phyloP scores from a whole-genome alignment of 305 asterid species.

The Fraxinus latifolia region DNA sequence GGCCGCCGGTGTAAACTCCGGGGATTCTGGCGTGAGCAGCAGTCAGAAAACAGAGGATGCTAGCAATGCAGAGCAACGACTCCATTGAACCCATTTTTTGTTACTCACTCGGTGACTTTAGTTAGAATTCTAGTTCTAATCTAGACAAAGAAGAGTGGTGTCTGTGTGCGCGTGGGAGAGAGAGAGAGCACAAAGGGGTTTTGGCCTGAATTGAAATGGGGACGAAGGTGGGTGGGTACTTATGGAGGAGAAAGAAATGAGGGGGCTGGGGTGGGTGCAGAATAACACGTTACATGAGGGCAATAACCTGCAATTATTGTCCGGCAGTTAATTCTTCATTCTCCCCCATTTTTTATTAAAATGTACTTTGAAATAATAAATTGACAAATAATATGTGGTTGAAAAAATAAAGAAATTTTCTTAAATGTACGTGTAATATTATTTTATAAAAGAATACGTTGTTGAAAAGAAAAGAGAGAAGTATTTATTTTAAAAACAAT shows the following conservation, averaged over 20 bases:
- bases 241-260: neutral
- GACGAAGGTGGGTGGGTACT: neutral
- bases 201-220: neutral
- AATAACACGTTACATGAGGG: neutral
- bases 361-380: too few relatives aligned
- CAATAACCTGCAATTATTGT: neutral
- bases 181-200: neutral
- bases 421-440: too few relatives aligned
- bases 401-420: too few relatives aligned
- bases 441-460: too few relatives aligned
- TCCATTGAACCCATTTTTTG: conserved; percentile 10
- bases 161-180: neutral
- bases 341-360: too few relatives aligned
- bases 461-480: too few relatives aligned
- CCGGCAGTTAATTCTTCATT: neutral
- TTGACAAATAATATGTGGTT: too few relatives aligned
- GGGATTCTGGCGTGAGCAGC: conserved; percentile 51
- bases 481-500: too few relatives aligned
- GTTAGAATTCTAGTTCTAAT: neutral
- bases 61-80: conserved; percentile 38
- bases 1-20: conserved; percentile 55
- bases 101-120: neutral
- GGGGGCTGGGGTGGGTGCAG: neutral
- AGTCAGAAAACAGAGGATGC: conserved; percentile 35
- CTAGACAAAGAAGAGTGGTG: neutral